Conservation (phyloP, 1,139 yeast species). For the Suhomyces chickasaworum region DNA sequence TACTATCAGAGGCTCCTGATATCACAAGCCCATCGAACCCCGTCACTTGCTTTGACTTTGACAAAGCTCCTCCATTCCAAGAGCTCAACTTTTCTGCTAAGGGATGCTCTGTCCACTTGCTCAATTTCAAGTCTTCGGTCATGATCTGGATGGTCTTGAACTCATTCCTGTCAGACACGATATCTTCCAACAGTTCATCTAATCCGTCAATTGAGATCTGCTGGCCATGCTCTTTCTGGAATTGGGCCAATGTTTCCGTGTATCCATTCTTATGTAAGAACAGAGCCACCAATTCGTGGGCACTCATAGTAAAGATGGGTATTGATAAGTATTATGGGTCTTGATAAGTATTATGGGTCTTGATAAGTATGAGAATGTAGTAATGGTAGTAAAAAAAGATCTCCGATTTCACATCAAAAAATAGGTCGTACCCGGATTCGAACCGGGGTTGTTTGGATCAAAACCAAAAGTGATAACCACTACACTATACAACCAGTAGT, state of each 20-base stretch:
- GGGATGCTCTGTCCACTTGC: constrained; percentile 9
- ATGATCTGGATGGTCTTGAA: constrained; percentile 27
- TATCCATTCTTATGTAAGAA: constrained; percentile 53
- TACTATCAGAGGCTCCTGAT: constrained; percentile 21
- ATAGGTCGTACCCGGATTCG: constrained; percentile 92
- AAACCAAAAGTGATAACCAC: constrained; percentile 54
- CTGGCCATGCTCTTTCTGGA: constrained; percentile 50
- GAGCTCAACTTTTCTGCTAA: constrained; percentile 8
- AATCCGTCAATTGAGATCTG: constrained; percentile 23
- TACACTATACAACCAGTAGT: constrained; percentile 47
- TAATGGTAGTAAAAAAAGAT: background rate
- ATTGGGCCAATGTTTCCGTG: constrained; percentile 44
- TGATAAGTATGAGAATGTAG: background rate
- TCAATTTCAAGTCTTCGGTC: constrained; percentile 15
- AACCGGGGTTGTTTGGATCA: constrained; percentile 88
- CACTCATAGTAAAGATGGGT: constrained; percentile 6
- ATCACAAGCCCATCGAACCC: constrained; percentile 27
- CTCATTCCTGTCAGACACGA: constrained; percentile 52
- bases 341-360: no score
- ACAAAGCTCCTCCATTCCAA: constrained; percentile 42
- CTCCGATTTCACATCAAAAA: constrained; percentile 27
- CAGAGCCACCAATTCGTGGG: constrained; percentile 53
- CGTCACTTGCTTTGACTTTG: constrained; percentile 11
- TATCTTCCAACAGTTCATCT: constrained; percentile 50
- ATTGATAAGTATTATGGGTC: no score